A percentile compares a stretch with the other conserved stretches of the same genome.
These are phyloP conservation scores for Suhomyces kilbournensis DNA, from an alignment of 805 yeast genomes.

Conservation along the genomic window DNA sequence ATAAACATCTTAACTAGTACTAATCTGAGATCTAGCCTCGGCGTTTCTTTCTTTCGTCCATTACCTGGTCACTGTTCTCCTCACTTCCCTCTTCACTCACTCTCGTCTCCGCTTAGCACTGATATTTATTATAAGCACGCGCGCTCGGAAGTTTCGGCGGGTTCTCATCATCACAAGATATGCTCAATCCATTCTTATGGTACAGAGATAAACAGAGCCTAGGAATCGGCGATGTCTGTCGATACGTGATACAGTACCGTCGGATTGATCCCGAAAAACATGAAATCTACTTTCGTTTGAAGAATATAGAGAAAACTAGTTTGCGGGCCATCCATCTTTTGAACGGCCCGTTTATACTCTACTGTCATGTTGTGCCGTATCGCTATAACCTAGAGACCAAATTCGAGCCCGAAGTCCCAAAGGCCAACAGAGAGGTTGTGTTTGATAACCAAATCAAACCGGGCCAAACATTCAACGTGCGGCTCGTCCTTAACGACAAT, in stretches of 20 bases:
- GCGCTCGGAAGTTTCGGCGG: not conserved
- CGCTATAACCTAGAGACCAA: constrained; percentile 24
- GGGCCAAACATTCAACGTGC: constrained; percentile 62
- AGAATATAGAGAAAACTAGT: constrained; percentile 35
- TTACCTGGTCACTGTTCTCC: not conserved
- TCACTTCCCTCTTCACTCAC: not conserved
- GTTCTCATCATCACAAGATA: not conserved
- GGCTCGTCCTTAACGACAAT: constrained; percentile 47
- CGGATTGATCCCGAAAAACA: constrained; percentile 5
- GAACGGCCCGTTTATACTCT: constrained; percentile 43
- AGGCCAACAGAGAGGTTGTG: constrained; percentile 27
- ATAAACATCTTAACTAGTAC: not conserved
- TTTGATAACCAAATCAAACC: constrained; percentile 56
- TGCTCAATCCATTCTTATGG: constrained; percentile 9
- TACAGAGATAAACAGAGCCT: constrained; percentile 28
- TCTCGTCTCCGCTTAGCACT: not conserved
- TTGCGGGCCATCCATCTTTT: constrained; percentile 41
- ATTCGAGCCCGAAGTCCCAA: constrained; percentile 22
- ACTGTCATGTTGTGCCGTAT: constrained; percentile 42
- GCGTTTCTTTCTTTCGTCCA: too few relatives aligned
- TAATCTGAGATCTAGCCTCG: not conserved
- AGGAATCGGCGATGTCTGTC: constrained; percentile 37
- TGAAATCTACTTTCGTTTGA: constrained; percentile 33
- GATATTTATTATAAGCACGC: not conserved
- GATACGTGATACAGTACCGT: constrained; percentile 29